These are phyloP conservation scores for Amaranthus cruentus DNA, from an alignment of 148 eudicot genomes.

Conservation along the genomic window DNA sequence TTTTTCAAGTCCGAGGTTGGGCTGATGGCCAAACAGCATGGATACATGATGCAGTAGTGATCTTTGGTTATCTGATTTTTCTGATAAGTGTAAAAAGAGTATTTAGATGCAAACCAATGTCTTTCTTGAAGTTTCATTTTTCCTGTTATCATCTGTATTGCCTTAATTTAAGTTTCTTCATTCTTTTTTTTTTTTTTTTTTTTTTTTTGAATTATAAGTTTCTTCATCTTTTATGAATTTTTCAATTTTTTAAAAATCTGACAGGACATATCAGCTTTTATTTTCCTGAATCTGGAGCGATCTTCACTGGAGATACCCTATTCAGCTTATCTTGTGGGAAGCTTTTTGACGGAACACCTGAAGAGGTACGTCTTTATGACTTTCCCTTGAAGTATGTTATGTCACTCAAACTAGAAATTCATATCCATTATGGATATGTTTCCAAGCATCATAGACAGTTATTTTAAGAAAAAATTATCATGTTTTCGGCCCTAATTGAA, in stretches of 20 bases:
- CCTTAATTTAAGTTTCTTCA: neutral
- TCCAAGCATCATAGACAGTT: no score
- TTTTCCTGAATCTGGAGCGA: constrained; percentile 66
- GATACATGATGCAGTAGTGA: neutral
- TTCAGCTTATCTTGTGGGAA: constrained; percentile 91
- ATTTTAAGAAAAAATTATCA: no score
- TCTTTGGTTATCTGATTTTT: neutral
- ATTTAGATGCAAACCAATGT: neutral
- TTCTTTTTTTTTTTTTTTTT: neutral
- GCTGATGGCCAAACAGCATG: neutral
- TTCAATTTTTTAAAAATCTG: neutral
- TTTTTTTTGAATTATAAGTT: neutral
- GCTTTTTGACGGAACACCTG: constrained; percentile 84
- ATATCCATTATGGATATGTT: no score
- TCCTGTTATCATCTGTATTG: neutral
- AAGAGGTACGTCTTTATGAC: constrained; percentile 43
- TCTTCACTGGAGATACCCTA: constrained; percentile 85
- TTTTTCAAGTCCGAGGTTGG: neutral
- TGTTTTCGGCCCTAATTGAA: no score
- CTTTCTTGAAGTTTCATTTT: neutral
- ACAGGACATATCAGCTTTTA: constrained; percentile 88
- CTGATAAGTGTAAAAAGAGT: neutral
- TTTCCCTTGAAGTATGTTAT: neutral
- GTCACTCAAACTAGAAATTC: no score
- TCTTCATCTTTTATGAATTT: neutral